A percentile compares a stretch with the other conserved stretches of the same genome.
Evolutionary conservation across 1,284 basidiomycete species (phyloP).

Genomic region (Sparassis latifolia): DNA sequence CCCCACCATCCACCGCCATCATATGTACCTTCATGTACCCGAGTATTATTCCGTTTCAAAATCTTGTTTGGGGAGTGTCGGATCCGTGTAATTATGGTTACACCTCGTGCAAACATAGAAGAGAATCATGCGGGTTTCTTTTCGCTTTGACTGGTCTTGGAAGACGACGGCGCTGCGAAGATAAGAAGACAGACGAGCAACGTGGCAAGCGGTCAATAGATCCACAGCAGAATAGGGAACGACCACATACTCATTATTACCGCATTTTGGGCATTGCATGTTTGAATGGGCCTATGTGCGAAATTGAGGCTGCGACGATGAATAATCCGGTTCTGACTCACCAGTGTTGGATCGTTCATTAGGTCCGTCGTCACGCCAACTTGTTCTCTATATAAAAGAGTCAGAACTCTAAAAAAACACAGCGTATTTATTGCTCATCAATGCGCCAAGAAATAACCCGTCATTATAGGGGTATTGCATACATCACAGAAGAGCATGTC

Average conservation of each 20-base stretch:
- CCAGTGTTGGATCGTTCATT: conserved; percentile 87
- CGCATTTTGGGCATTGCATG: conserved; percentile 64
- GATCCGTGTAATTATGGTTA: conserved; percentile 73
- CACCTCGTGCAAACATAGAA: conserved; percentile 92
- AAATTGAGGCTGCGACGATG: background rate
- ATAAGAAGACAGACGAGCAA: background rate
- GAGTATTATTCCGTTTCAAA: background rate
- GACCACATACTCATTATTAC: conserved; percentile 55
- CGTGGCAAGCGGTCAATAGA: background rate
- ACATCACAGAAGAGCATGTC: no score
- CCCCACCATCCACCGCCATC: no score
- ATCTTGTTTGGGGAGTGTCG: conserved; percentile 32
- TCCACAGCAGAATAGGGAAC: conserved; percentile 19
- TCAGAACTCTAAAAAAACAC: no score
- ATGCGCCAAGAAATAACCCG: no score
- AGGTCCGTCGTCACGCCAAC: conserved; percentile 88
- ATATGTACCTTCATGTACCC: no score
- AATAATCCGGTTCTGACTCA: conserved; percentile 25
- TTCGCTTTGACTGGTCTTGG: conserved; percentile 92
- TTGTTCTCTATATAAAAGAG: conserved; percentile 63
- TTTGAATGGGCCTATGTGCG: conserved; percentile 59
- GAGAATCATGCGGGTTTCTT: conserved; percentile 87
- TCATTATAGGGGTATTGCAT: no score
- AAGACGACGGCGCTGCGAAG: conserved; percentile 75
- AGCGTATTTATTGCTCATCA: no score